Base-by-base conservation (phyloP, 345 rosid species). In the Acer saccharum region DNA sequence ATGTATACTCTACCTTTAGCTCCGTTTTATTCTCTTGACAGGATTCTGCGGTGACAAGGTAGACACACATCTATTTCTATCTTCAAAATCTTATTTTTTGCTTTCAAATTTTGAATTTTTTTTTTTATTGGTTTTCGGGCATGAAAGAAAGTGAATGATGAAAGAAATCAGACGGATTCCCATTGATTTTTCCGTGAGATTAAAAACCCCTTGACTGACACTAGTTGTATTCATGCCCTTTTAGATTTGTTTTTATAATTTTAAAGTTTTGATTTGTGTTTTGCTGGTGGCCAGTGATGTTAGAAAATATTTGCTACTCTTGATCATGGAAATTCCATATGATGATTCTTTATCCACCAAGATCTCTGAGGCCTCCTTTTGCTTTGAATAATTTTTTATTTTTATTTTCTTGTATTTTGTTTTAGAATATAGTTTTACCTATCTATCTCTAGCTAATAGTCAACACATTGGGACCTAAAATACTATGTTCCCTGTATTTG, bases 91-190 rank as follows among this genome's bases (percentile, higher is more conserved):
- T 27, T 20, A 16, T 12, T 14, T 29, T 41, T 17, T 23, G 7
- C 11, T 43, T 43, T 43, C 46, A 7, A 6, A 32, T 18, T 23
- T 27, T 55, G 46, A 17, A 11, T 10, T 21, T 41, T 20, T 29
- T 4, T 23, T 58, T 16, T 39, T 61, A 52, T 17, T 14, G 29
- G 7, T 13, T 43, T 4, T 43, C 1, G 23, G 16, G 60, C 63
- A 20, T 39, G 66, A 16, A 55, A 48, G 55, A 43, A 17, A 66
- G 48, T n/a, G 88, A 14, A 77, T 85, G 92, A 89, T 89, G 90
- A 84, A 35, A 80, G 6, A 64, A 84, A 89, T 81, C 90, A 84
- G 84, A 81, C 89, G 92, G 90, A 89, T 89, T 89, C 90, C 92
- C 90, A 87, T 78, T 89, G 92, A 87, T 85, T 79, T 46, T 1